Conservation (phyloP, 1,139 yeast species). For the Sugiyamaella xylanicola region DNA sequence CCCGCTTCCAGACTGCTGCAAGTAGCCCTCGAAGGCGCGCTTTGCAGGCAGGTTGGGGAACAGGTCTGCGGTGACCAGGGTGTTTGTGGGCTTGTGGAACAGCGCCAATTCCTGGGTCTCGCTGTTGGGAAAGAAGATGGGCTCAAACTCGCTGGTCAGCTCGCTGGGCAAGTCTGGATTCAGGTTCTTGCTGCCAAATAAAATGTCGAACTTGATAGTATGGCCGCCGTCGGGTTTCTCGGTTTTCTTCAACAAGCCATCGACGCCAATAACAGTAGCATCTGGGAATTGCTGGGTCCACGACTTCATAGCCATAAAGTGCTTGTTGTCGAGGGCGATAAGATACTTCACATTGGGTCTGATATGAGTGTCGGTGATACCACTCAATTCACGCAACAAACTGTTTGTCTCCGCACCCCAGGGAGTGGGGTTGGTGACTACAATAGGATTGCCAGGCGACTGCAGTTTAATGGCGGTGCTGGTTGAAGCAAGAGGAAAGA, state of each 20-base stretch:
- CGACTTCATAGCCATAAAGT: constrained; percentile 45
- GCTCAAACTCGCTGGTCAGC: constrained; percentile 49
- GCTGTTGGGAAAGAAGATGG: constrained; percentile 53
- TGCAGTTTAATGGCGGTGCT: constrained; percentile 54
- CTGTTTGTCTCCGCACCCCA: constrained; percentile 49
- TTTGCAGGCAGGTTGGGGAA: constrained; percentile 52
- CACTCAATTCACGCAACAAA: constrained; percentile 46
- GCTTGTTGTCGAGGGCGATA: constrained; percentile 41
- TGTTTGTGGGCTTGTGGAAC: constrained; percentile 50
- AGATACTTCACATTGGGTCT: constrained; percentile 39
- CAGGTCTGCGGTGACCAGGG: constrained; percentile 59
- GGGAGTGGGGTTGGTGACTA: constrained; percentile 67
- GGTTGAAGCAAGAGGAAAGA: constrained; percentile 52
- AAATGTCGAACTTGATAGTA: constrained; percentile 45
- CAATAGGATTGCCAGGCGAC: constrained; percentile 41
- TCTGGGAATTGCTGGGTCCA: constrained; percentile 54
- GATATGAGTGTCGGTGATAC: constrained; percentile 39
- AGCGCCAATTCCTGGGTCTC: constrained; percentile 62
- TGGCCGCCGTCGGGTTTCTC: constrained; percentile 27
- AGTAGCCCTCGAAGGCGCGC: constrained; percentile 43
- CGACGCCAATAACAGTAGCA: constrained; percentile 55
- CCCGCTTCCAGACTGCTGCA: constrained; percentile 2
- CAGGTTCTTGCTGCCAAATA: constrained; percentile 39
- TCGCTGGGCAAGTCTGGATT: constrained; percentile 33
- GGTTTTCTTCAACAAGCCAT: constrained; percentile 41